Evolutionary conservation across 345 rosid genomes (phyloP).

Genomic region (Limnanthes douglasii): DNA sequence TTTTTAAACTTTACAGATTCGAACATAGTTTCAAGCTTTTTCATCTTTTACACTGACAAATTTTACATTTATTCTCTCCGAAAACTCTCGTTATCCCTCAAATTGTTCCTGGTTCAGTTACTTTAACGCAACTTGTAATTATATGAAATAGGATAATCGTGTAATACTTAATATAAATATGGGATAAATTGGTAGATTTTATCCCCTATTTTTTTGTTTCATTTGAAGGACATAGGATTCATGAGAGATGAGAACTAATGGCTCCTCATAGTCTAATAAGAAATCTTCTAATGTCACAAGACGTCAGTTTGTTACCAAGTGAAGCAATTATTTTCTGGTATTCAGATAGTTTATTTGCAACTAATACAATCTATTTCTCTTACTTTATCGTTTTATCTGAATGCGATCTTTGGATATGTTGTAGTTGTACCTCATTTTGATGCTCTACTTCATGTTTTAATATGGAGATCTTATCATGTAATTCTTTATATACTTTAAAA

Average conservation of each 20-base stretch:
- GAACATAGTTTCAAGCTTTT: too few species aligned
- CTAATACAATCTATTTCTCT: conserved; percentile 56
- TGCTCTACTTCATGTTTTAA: conserved; percentile 32
- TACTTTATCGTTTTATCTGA: conserved; percentile 36
- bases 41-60: too few species aligned
- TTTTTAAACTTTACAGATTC: too few species aligned
- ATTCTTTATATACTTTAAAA: conserved; percentile 17
- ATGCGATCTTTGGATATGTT: conserved; percentile 14
- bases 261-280: conserved; percentile 22
- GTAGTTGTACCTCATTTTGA: conserved; percentile 17
- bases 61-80: too few species aligned
- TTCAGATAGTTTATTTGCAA: conserved; percentile 59
- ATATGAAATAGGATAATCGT: too few species aligned
- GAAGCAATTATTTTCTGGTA: conserved; percentile 84
- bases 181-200: too few species aligned
- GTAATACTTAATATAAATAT: too few species aligned
- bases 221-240: too few species aligned
- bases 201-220: too few species aligned
- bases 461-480: conserved; percentile 40
- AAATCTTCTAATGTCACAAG: conserved; percentile 50
- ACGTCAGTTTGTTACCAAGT: conserved; percentile 41
- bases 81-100: too few species aligned
- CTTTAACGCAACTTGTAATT: too few species aligned
- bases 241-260: conserved; percentile 5
- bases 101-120: too few species aligned